Base-by-base conservation (phyloP, 345 rosid species). In the Citrus medica region DNA sequence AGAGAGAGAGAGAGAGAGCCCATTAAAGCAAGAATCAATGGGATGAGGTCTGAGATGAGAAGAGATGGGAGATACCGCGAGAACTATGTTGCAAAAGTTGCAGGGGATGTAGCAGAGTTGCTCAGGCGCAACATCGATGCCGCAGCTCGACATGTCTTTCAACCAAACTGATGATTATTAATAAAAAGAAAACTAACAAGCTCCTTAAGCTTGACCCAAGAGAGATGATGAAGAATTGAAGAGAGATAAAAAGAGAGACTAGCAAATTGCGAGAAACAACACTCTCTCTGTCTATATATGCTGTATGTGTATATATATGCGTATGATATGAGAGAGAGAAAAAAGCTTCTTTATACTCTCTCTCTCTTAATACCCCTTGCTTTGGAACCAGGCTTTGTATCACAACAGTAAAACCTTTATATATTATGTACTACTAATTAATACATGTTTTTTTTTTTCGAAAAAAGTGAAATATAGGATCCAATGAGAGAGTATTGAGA, bases 51-150 rank as follows among this genome's bases (percentile, higher is more conserved):
- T 40, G 66, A 75, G 58, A 70, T 61, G 68, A 75, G 24, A 53
- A 17, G 58, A 75, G 33, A 84, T 88, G 92, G 22, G 58, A 72
- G 33, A 84, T 88, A 95, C 99, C 98, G 97, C 99, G 76, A 95
- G 99, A 84, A 95, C 93, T 75, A 93, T 91, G 85, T 90, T 93
- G 98, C 99, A 95, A 82, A 90, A 95, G 93, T 91, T 92, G 93
- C 99, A 95, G 81, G 97, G 99, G 93, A 95, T 92, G 87, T 95
- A 95, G 90, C 99, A 93, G 84, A 95, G 93, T 79, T 95, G 96
- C 84, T 95, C 98, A 65, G 97, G 81, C 19, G 81, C 79, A 69
- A 74, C 85, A 80, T 81, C 84, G 71, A 78, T 55, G 78, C 58
- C 22, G 58, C 83, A 81, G 85, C 61, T 87, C 69, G 88, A 76